Evolutionary conservation across 169 alveolate genomes (phyloP).

Genomic region (Plasmodium vinckei): DNA sequence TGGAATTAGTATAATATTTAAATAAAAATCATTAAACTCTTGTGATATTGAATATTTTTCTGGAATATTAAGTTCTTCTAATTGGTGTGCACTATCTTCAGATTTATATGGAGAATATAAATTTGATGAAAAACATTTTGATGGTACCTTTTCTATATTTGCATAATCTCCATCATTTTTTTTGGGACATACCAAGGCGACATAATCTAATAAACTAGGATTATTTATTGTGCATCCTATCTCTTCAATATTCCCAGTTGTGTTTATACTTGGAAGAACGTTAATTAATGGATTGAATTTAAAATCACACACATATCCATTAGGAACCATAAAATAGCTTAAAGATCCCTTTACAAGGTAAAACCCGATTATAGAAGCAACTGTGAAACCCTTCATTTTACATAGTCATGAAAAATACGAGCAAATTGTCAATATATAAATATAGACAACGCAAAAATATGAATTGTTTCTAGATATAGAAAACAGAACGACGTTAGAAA

Average conservation of each 20-base stretch:
- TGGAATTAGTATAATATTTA: constrained; percentile 22
- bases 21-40: constrained; percentile 1
- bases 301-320: constrained; percentile 20
- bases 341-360: constrained; percentile 1
- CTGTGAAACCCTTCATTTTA: background rate
- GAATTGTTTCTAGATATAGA: too few relatives aligned
- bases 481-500: too few relatives aligned
- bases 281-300: constrained; percentile 29
- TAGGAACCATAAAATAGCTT: background rate
- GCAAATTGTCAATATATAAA: too few relatives aligned
- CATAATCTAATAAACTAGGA: background rate
- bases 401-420: background rate
- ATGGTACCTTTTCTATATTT: constrained; percentile 25
- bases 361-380: background rate
- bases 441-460: too few relatives aligned
- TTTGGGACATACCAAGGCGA: constrained; percentile 44
- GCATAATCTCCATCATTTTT: constrained; percentile 4
- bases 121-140: constrained; percentile 23
- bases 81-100: constrained; percentile 11
- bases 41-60: background rate
- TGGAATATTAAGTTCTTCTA: constrained; percentile 14
- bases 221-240: constrained; percentile 27
- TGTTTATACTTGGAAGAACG: constrained; percentile 18
- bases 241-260: constrained; percentile 1
- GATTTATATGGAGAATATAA: constrained; percentile 41